Evolutionary conservation across 371 early-diverging fungal genomes (phyloP).

Genomic region (Parasitella parasitica): DNA sequence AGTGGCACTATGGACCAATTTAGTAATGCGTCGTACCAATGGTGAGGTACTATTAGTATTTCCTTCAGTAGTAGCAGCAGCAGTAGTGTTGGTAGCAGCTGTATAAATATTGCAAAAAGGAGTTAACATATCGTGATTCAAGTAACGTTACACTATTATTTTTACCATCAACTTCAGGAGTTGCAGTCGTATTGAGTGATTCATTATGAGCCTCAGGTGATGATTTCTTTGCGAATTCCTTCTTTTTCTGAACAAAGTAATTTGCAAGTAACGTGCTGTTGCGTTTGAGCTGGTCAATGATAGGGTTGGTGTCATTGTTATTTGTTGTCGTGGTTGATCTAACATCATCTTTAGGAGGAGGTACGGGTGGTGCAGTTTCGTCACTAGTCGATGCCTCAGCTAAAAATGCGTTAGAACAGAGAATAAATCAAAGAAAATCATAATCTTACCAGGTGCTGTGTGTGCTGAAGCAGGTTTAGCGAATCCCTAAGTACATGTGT

Average conservation of each 20-base stretch:
- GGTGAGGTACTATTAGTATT: not conserved
- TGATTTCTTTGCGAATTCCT: conserved; percentile 2
- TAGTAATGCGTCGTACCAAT: conserved; percentile 11
- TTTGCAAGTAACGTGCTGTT: conserved; percentile 3
- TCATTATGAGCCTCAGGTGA: conserved; percentile 2
- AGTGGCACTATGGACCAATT: conserved; percentile 9
- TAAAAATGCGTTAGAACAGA: not conserved
- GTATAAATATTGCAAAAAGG: not conserved
- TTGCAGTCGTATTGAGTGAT: not conserved
- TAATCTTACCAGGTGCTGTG: not conserved
- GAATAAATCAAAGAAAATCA: not conserved
- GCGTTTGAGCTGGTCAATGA: conserved; percentile 7
- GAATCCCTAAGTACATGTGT: not conserved
- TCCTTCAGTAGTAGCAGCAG: not conserved
- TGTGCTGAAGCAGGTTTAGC: not conserved
- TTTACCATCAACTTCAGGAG: conserved; percentile 6
- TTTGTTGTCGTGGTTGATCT: not conserved
- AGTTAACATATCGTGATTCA: not conserved
- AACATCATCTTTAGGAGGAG: conserved; percentile 7
- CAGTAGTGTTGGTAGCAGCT: not conserved
- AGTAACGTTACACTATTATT: not conserved
- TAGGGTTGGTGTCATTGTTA: not conserved
- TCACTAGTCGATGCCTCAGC: not conserved
- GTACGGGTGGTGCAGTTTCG: not conserved
- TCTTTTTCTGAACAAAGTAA: conserved; percentile 11